Base-by-base conservation (phyloP, 2,329 filamentous ascomycete genomes). In the Fusarium sp. region DNA sequence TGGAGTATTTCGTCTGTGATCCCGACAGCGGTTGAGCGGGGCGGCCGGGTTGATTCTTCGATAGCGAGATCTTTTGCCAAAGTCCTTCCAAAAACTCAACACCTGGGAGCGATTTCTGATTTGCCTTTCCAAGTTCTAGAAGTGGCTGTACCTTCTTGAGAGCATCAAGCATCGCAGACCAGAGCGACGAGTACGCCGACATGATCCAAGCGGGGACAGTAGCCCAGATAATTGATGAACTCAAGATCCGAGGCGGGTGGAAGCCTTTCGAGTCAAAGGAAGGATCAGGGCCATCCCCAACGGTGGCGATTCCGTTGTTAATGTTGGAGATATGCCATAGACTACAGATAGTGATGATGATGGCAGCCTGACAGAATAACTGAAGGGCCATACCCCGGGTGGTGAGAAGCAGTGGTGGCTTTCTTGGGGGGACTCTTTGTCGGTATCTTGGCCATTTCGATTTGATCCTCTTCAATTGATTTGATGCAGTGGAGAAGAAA, bases 161-260 rank as follows among this genome's bases (percentile, higher is more conserved):
- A 12, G 28, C 23, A 12, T 46, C 50, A 6, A 54, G 38, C 50
- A 54, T 54, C 6, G 50, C 38, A 8, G 38, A 54, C 50, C 50
- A 54, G 4, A 54, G 5, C 1, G 50, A 18, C 2, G 50, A 54
- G 16, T 54, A 54, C 2, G 21, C 28, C 21, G 38, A 21, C 26
- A 54, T 15, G 13, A 54, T 46, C 50, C 50, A 54, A 6, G 50
- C 39, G 0, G 50, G 50, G 10, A 54, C 10, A 5, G 50, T 8
- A 3, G 50, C 38, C 38, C 38, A 54, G 8, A 54, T 28, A 10
- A 54, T 46, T 21, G 50, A 46, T 3, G 50, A 54, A 28, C 38
- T 44, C 3, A 54, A 18, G 9, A 54, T 54, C 15, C 38, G 38
- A 8, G 50, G 20, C n/a, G 50, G 9, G 21, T 54, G 50, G 4